phyloP scores from a whole-genome alignment of 176 grass and related monocot genomes.

The Tillandsia leiboldiana region DNA sequence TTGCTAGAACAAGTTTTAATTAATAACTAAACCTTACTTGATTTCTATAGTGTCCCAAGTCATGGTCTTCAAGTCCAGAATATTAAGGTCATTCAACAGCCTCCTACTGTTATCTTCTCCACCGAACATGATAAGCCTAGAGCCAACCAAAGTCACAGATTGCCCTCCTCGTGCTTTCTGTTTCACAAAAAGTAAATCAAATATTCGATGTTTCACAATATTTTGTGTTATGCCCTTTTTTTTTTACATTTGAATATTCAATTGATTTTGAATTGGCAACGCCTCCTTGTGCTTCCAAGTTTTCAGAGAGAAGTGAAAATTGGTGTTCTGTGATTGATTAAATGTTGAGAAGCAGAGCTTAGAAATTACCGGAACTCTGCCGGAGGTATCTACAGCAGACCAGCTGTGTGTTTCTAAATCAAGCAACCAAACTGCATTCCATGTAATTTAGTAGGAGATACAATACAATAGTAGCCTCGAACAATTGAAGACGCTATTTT shows the following conservation, averaged over 20 bases:
- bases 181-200: too few species aligned
- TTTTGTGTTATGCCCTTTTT: too few species aligned
- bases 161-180: conserved; percentile 76
- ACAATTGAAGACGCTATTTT: not conserved
- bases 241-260: too few species aligned
- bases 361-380: conserved; percentile 72
- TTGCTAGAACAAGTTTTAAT: conserved; percentile 10
- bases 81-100: conserved; percentile 78
- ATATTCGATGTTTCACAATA: too few species aligned
- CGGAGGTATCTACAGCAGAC: conserved; percentile 57
- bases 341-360: conserved; percentile 4
- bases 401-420: conserved; percentile 55
- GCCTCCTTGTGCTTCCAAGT: too few species aligned
- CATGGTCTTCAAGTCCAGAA: conserved; percentile 94
- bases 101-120: conserved; percentile 78
- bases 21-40: conserved; percentile 40
- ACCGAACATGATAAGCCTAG: conserved; percentile 77
- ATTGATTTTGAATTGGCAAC: too few species aligned
- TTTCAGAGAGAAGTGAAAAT: too few species aligned
- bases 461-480: not conserved
- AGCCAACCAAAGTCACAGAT: conserved; percentile 62
- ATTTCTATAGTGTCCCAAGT: conserved; percentile 67
- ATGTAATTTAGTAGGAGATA: conserved; percentile 4
- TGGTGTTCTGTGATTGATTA: not conserved
- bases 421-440: conserved; percentile 81